Evolutionary conservation across 495 filamentous ascomycete species (phyloP).

Genomic region (Neurospora africana): DNA sequence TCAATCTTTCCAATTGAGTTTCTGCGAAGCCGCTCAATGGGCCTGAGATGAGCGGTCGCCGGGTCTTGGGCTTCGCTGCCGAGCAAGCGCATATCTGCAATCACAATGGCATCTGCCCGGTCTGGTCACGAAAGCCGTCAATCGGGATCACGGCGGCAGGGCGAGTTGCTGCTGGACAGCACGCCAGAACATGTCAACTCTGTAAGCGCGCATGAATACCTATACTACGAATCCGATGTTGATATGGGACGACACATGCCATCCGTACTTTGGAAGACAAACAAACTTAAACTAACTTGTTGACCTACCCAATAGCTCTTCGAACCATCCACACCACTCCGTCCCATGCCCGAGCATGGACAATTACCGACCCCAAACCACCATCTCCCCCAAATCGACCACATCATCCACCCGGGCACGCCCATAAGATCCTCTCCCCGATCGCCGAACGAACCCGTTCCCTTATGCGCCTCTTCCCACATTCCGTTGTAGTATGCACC

Average conservation of each 20-base stretch:
- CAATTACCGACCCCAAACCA: constrained; percentile 1
- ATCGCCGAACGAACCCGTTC: constrained; percentile 39
- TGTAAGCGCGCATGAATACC: neutral
- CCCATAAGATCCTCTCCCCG: constrained; percentile 1
- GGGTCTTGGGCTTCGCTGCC: constrained; percentile 15
- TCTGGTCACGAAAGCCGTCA: neutral
- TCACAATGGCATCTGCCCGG: constrained; percentile 2
- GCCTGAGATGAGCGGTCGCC: constrained; percentile 17
- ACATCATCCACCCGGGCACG: constrained; percentile 1
- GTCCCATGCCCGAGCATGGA: neutral
- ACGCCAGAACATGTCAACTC: neutral
- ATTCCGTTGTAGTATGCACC: constrained; percentile 67
- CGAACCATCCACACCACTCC: constrained; percentile 8
- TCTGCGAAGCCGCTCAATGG: constrained; percentile 6
- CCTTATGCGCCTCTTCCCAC: constrained; percentile 59
- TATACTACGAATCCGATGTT: neutral
- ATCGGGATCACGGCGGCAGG: neutral
- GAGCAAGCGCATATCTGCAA: constrained; percentile 6
- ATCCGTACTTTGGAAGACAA: neutral
- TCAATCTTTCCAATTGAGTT: neutral
- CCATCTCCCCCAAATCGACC: constrained; percentile 1
- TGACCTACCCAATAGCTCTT: neutral
- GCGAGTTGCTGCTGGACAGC: neutral
- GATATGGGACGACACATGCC: neutral
- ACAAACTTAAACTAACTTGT: neutral